Percentiles rank a stretch among this genome's conserved stretches.
Conservation (phyloP, 345 rosid genomes). For the Lepidium africanum region DNA sequence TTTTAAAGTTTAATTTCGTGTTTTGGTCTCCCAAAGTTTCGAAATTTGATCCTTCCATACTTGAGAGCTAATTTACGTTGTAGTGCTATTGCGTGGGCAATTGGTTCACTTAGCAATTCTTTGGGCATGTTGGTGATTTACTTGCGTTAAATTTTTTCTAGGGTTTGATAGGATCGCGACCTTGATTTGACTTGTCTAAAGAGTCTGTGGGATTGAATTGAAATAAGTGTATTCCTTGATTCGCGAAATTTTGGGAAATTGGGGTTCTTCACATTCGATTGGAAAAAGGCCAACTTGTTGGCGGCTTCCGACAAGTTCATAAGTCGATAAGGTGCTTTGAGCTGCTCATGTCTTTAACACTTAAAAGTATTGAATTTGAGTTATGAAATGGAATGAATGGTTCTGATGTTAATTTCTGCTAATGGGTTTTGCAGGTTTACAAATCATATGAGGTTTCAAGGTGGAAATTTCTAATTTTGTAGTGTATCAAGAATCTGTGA, state of each 20-base stretch:
- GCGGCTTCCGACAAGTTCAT: conserved; percentile 10
- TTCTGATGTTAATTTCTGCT: conserved; percentile 24
- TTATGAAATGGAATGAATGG: conserved; percentile 3
- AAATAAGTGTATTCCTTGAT: conserved; percentile 11
- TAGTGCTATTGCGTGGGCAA: not conserved
- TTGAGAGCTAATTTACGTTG: not conserved
- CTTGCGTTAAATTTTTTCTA: conserved; percentile 11
- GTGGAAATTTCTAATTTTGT: conserved; percentile 14
- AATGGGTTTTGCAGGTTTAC: conserved; percentile 25
- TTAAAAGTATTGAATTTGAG: conserved; percentile 5
- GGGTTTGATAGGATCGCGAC: conserved; percentile 43
- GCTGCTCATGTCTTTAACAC: conserved; percentile 6
- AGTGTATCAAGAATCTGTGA: conserved; percentile 9
- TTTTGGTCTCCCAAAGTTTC: conserved; percentile 13
- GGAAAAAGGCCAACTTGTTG: conserved; percentile 19
- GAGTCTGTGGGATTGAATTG: conserved; percentile 25
- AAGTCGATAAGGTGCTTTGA: conserved; percentile 14
- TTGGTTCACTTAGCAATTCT: conserved; percentile 7
- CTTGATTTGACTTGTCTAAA: conserved; percentile 21
- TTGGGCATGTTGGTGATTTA: not conserved
- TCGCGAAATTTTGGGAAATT: not conserved
- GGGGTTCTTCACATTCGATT: conserved; percentile 24
- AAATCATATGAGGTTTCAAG: conserved; percentile 5
- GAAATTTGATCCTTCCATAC: conserved; percentile 12
- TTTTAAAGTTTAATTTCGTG: not conserved